Evolutionary conservation across 495 filamentous ascomycete genomes (phyloP).

Genomic region (Letharia columbiana): DNA sequence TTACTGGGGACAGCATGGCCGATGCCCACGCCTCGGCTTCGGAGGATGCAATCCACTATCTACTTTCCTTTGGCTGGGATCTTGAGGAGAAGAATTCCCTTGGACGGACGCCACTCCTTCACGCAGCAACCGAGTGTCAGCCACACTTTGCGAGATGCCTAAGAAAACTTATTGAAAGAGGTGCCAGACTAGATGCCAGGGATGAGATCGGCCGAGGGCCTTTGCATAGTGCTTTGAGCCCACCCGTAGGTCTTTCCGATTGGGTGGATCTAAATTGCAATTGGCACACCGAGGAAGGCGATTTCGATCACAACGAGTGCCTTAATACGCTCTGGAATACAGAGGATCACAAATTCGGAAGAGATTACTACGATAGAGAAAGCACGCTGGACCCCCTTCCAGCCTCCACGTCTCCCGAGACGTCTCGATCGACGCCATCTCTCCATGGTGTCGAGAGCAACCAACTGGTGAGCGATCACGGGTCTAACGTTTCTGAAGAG

Average conservation of each 20-base stretch:
- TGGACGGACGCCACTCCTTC: not conserved
- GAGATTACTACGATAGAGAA: too few relatives aligned
- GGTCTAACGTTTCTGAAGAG: not conserved
- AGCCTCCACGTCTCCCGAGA: not conserved
- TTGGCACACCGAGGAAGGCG: not conserved
- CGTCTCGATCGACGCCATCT: not conserved
- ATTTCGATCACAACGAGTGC: not conserved
- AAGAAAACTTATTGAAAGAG: not conserved
- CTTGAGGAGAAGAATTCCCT: not conserved
- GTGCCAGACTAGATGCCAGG: not conserved
- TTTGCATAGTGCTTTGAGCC: slow-evolving; percentile 1
- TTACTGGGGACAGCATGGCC: too few relatives aligned
- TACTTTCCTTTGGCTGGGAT: not conserved
- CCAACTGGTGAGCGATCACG: not conserved
- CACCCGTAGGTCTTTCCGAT: not conserved
- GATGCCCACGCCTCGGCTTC: too few relatives aligned
- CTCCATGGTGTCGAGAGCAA: not conserved
- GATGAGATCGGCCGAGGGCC: not conserved
- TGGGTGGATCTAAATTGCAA: not conserved
- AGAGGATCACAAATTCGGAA: too few relatives aligned
- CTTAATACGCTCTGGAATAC: too few relatives aligned
- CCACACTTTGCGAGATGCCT: not conserved
- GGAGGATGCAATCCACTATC: not conserved
- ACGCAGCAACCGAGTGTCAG: not conserved
- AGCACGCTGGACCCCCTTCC: too few relatives aligned